Evolutionary conservation across 768 basidiomycete genomes (phyloP).

Genomic region (Tylopilus plumbeoviolaceoides): DNA sequence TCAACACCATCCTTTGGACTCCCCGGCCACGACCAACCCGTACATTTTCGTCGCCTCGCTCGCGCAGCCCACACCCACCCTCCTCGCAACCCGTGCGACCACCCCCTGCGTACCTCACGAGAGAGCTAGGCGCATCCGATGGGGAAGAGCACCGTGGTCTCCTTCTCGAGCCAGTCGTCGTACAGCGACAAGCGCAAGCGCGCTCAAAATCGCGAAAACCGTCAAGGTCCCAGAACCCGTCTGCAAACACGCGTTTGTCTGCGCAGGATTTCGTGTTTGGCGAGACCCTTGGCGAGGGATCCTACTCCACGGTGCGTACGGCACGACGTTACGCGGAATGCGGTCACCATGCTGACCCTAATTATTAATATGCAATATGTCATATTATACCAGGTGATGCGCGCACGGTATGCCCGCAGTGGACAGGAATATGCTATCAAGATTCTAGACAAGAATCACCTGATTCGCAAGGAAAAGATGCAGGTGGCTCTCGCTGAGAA

Average conservation of each 20-base stretch:
- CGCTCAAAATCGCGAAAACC: slow-evolving; percentile 39
- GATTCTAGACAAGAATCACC: slow-evolving; percentile 79
- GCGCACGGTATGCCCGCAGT: slow-evolving; percentile 49
- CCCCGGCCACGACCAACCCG: slow-evolving; percentile 54
- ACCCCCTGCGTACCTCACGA: slow-evolving; percentile 56
- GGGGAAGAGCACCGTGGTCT: slow-evolving; percentile 17
- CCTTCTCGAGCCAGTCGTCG: slow-evolving; percentile 7
- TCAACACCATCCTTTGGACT: slow-evolving; percentile 36
- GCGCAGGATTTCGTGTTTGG: slow-evolving; percentile 72
- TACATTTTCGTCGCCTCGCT: slow-evolving; percentile 62
- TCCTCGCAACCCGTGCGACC: slow-evolving; percentile 31
- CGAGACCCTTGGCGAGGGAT: slow-evolving; percentile 73
- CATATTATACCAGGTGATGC: slow-evolving; percentile 45
- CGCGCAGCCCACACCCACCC: slow-evolving; percentile 47
- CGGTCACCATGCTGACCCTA: slow-evolving; percentile 3
- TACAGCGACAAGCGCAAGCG: slow-evolving; percentile 18
- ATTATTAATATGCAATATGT: slow-evolving; percentile 4
- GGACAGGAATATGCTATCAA: slow-evolving; percentile 73
- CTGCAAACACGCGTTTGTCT: slow-evolving; percentile 41
- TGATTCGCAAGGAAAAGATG: slow-evolving; percentile 74
- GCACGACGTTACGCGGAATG: background rate
- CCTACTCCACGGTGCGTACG: slow-evolving; percentile 69
- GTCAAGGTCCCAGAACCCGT: slow-evolving; percentile 42
- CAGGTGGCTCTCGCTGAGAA: slow-evolving; percentile 77
- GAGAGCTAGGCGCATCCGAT: slow-evolving; percentile 46